phyloP scores from a whole-genome alignment of 1,284 basidiomycete genomes.

The Pulchroboletus neoregius region DNA sequence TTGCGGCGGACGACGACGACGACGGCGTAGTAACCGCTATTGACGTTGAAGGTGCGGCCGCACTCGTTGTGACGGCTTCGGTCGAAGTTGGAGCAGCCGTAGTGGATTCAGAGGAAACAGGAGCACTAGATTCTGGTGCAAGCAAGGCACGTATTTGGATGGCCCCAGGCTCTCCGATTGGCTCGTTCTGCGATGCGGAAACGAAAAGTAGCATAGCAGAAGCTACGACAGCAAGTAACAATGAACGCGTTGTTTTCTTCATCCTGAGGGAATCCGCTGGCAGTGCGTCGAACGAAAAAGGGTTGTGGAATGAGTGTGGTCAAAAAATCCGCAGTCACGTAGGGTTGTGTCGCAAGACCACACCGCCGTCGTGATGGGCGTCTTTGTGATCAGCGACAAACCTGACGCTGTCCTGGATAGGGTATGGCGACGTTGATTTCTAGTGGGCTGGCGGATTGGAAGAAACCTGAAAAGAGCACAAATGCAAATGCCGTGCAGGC shows the following conservation, averaged over 20 bases:
- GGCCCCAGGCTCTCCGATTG: constrained; percentile 20
- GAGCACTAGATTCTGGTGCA: background rate
- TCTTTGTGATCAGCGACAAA: constrained; percentile 5
- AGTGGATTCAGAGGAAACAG: background rate
- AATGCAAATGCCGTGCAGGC: constrained; percentile 2
- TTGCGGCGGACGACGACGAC: constrained; percentile 9
- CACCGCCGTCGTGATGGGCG: constrained; percentile 9
- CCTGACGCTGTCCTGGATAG: constrained; percentile 4
- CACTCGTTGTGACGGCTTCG: constrained; percentile 3
- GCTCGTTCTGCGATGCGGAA: constrained; percentile 24
- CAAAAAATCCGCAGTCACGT: constrained; percentile 25
- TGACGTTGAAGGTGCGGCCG: constrained; percentile 1
- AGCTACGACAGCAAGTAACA: constrained; percentile 30
- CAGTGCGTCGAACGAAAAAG: constrained; percentile 5
- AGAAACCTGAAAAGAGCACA: constrained; percentile 9
- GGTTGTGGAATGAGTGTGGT: constrained; percentile 21
- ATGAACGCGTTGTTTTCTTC: constrained; percentile 26
- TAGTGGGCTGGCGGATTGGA: constrained; percentile 6
- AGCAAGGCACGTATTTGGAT: constrained; percentile 21
- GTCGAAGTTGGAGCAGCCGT: constrained; percentile 9
- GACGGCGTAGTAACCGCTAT: constrained; percentile 8
- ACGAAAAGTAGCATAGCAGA: constrained; percentile 31
- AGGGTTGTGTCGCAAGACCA: constrained; percentile 19
- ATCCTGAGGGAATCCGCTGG: constrained; percentile 18
- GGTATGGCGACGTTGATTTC: background rate